A percentile compares a stretch with the other conserved stretches of the same genome.
Conservation (phyloP, 2,329 filamentous ascomycete genomes). For the Penicillium aurantiogriseum region DNA sequence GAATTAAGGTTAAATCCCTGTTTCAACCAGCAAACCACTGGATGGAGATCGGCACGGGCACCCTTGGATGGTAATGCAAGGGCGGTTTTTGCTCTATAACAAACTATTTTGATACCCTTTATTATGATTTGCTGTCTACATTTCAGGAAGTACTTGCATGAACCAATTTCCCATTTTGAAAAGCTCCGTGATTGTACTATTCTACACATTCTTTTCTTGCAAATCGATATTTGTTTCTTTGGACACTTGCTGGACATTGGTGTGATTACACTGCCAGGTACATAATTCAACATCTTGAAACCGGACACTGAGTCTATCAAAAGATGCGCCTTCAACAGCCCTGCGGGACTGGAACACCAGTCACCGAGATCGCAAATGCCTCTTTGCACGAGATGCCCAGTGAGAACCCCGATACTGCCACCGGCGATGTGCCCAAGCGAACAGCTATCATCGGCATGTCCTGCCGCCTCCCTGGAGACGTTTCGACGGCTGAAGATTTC, state of each 20-base stretch:
- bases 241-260: constrained; percentile 8
- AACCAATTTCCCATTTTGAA: not conserved
- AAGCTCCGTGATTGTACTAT: constrained; percentile 14
- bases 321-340: constrained; percentile 21
- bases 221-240: constrained; percentile 7
- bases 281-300: constrained; percentile 13
- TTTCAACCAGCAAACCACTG: not conserved
- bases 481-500: constrained; percentile 23
- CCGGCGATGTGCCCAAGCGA: constrained; percentile 11
- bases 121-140: not conserved
- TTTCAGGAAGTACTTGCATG: constrained; percentile 5
- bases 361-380: constrained; percentile 1
- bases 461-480: constrained; percentile 27
- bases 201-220: constrained; percentile 8
- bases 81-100: constrained; percentile 11
- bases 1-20: constrained; percentile 5
- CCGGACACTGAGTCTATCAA: not conserved
- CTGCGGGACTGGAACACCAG: constrained; percentile 14
- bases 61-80: constrained; percentile 18
- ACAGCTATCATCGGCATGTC: constrained; percentile 30
- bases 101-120: constrained; percentile 5
- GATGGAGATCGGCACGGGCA: constrained; percentile 16
- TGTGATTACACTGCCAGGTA: constrained; percentile 12
- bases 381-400: not conserved
- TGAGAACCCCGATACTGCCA: not conserved